These are phyloP conservation scores for Tillandsia leiboldiana DNA, from an alignment of 176 grass and related monocot species.

Conservation along the genomic window DNA sequence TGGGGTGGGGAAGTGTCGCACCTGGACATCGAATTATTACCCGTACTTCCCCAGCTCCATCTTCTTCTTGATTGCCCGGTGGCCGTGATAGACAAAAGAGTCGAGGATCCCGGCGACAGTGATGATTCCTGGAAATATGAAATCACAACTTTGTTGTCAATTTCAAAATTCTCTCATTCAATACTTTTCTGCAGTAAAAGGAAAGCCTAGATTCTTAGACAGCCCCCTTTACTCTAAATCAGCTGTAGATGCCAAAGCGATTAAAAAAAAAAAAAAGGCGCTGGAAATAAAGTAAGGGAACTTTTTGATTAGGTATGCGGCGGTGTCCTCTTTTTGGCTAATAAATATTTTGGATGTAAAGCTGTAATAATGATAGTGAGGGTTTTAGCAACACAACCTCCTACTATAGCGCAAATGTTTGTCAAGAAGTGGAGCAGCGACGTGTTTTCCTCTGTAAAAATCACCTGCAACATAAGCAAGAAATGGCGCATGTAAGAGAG, in stretches of 20 bases:
- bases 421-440: slow-evolving; percentile 94
- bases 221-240: no score
- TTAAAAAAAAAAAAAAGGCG: no score
- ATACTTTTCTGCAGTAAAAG: no score
- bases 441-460: slow-evolving; percentile 87
- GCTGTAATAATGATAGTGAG: no score
- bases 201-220: no score
- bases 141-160: not conserved
- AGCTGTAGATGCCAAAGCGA: no score
- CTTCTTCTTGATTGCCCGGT: slow-evolving; percentile 91
- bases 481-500: not conserved
- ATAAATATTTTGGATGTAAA: no score
- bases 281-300: no score
- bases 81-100: slow-evolving; percentile 91
- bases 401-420: slow-evolving; percentile 87
- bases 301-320: no score
- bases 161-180: not conserved
- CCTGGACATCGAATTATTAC: slow-evolving; percentile 11
- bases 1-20: not conserved
- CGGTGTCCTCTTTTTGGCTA: no score
- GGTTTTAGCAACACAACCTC: slow-evolving; percentile 36
- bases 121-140: slow-evolving; percentile 55
- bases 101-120: slow-evolving; percentile 86
- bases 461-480: slow-evolving; percentile 46
- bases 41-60: slow-evolving; percentile 81